These are phyloP conservation scores for Solanum etuberosum DNA, from an alignment of 257 asterid genomes.

Conservation along the genomic window DNA sequence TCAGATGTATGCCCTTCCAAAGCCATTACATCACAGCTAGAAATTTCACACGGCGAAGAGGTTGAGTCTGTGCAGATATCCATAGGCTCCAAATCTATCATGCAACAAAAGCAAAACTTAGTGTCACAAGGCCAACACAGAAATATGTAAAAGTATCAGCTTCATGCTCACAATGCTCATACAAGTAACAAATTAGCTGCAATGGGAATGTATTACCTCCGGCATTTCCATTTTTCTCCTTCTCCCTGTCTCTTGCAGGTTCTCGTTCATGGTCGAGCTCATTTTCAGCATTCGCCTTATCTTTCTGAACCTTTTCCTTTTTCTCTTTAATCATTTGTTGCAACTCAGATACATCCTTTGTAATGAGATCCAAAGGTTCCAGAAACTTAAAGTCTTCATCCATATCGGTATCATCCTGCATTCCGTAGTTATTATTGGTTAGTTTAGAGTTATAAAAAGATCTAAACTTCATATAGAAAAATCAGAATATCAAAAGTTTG, in stretches of 20 bases:
- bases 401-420: conserved; percentile 61
- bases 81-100: conserved; percentile 6
- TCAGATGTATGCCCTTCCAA: conserved; percentile 97
- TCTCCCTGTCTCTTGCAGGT: conserved; percentile 24
- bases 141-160: neutral
- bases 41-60: conserved; percentile 57
- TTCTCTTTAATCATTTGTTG: conserved; percentile 65
- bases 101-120: conserved; percentile 1
- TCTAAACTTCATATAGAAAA: conserved; percentile 9
- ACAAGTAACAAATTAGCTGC: neutral
- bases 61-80: conserved; percentile 51
- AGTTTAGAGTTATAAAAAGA: conserved; percentile 7
- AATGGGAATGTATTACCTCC: conserved; percentile 35
- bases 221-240: conserved; percentile 45
- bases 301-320: conserved; percentile 49
- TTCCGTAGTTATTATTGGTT: conserved; percentile 19
- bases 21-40: conserved; percentile 54
- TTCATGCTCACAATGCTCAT: neutral
- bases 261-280: conserved; percentile 26
- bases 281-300: conserved; percentile 36
- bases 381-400: conserved; percentile 82
- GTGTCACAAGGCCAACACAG: neutral
- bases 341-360: conserved; percentile 70
- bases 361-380: conserved; percentile 80
- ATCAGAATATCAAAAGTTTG: neutral